Evolutionary conservation across 2,329 filamentous ascomycete genomes (phyloP).

Genomic region (Diaporthe citriasiana): DNA sequence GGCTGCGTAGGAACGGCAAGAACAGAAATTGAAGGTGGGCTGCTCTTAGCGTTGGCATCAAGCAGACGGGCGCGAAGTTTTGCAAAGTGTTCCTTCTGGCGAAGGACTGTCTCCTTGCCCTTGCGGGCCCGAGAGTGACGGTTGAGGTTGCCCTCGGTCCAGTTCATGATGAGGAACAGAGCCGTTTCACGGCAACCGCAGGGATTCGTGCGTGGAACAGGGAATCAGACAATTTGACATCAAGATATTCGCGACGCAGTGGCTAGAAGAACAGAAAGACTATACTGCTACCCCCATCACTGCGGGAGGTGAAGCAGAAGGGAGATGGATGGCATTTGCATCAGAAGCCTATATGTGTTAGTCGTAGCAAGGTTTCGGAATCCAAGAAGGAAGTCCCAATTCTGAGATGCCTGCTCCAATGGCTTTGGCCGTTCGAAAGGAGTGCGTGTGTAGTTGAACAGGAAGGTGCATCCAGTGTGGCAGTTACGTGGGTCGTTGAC

Average conservation of each 20-base stretch:
- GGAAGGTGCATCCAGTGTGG: neutral
- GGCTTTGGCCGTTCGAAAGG: neutral
- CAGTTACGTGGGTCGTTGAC: neutral
- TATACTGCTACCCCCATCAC: neutral
- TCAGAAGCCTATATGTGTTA: neutral
- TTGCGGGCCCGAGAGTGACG: constrained; percentile 56
- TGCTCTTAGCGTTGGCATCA: constrained; percentile 48
- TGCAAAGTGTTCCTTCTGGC: constrained; percentile 64
- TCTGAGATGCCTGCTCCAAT: neutral
- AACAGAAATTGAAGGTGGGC: constrained; percentile 52
- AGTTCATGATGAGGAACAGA: constrained; percentile 58
- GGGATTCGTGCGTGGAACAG: neutral
- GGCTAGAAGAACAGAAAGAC: neutral
- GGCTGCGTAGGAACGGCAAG: constrained; percentile 38
- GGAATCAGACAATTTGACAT: neutral
- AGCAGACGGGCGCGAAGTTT: constrained; percentile 54
- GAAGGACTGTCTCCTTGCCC: constrained; percentile 53
- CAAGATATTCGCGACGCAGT: neutral
- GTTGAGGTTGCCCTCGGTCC: constrained; percentile 62
- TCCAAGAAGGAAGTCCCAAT: neutral
- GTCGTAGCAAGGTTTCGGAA: neutral
- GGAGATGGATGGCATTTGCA: neutral
- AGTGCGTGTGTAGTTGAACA: neutral
- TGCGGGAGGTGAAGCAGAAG: neutral
- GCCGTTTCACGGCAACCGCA: neutral